Evolutionary conservation across 805 yeast genomes (phyloP).

Genomic region (Yamadazyma akitaensis): DNA sequence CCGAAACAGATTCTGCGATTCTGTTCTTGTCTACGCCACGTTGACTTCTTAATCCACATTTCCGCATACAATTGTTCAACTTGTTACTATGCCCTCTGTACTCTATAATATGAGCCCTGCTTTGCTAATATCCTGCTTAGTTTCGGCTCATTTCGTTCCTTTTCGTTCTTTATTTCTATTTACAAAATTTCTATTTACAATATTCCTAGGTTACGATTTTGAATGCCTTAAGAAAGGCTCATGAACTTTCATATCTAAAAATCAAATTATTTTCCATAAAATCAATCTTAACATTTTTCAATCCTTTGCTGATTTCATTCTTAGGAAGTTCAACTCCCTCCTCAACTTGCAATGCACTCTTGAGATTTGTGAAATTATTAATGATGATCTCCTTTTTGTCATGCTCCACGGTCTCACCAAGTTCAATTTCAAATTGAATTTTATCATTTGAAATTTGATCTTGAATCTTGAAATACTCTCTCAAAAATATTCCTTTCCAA

Average conservation of each 20-base stretch:
- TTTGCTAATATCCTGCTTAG: too few species aligned
- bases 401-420: conserved; percentile 6
- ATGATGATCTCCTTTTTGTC: conserved; percentile 3
- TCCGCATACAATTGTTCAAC: too few species aligned
- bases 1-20: too few species aligned
- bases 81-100: too few species aligned
- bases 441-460: conserved; percentile 11
- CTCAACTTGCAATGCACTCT: conserved; percentile 24
- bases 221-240: background rate
- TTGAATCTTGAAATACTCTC: conserved; percentile 22
- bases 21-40: too few species aligned
- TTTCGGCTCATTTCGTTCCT: background rate
- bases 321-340: conserved; percentile 21
- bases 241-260: conserved; percentile 14
- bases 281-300: conserved; percentile 25
- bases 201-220: conserved; percentile 2
- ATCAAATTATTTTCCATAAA: conserved; percentile 34
- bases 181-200: background rate
- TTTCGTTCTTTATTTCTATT: background rate
- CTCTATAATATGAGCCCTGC: too few species aligned
- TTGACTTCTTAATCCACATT: too few species aligned
- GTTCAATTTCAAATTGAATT: conserved; percentile 22
- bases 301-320: background rate
- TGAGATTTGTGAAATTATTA: conserved; percentile 8
- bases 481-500: conserved; percentile 37